These are phyloP conservation scores for Diddensiella transvaalensis DNA, from an alignment of 805 yeast species.

Conservation along the genomic window DNA sequence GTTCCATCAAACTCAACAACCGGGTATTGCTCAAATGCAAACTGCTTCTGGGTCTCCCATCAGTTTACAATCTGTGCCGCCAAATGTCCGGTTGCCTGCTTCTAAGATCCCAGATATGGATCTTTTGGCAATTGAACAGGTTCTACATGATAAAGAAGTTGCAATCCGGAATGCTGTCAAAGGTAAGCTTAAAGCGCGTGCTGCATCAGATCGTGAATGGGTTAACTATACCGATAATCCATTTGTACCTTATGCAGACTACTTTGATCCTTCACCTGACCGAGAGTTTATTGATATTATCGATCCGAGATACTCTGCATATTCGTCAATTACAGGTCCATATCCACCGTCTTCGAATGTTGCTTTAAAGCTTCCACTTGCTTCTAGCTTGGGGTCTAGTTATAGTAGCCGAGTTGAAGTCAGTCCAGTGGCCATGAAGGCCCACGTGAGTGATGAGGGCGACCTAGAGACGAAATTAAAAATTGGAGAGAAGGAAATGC, in stretches of 20 bases:
- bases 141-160: conserved; percentile 68
- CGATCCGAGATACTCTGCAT: conserved; percentile 67
- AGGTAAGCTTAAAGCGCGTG: conserved; percentile 70
- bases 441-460: conserved; percentile 15
- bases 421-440: conserved; percentile 23
- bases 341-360: conserved; percentile 40
- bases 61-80: conserved; percentile 37
- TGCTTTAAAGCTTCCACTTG: conserved; percentile 32
- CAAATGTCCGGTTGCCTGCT: conserved; percentile 82
- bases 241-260: conserved; percentile 72
- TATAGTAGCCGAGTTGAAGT: conserved; percentile 26
- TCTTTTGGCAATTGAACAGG: conserved; percentile 72
- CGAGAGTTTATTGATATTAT: conserved; percentile 35
- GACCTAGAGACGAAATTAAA: conserved; percentile 18
- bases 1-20: conserved; percentile 13
- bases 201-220: conserved; percentile 62
- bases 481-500: conserved; percentile 20
- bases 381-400: conserved; percentile 27
- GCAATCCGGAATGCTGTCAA: conserved; percentile 80
- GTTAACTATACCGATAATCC: conserved; percentile 86
- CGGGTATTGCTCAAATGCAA: conserved; percentile 18
- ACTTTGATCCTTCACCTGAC: conserved; percentile 48
- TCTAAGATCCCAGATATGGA: conserved; percentile 93
- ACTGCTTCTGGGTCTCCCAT: conserved; percentile 16
- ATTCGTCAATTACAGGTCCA: conserved; percentile 62